Evolutionary conservation across 805 yeast genomes (phyloP).

Genomic region (Myxozyma mucilagina): DNA sequence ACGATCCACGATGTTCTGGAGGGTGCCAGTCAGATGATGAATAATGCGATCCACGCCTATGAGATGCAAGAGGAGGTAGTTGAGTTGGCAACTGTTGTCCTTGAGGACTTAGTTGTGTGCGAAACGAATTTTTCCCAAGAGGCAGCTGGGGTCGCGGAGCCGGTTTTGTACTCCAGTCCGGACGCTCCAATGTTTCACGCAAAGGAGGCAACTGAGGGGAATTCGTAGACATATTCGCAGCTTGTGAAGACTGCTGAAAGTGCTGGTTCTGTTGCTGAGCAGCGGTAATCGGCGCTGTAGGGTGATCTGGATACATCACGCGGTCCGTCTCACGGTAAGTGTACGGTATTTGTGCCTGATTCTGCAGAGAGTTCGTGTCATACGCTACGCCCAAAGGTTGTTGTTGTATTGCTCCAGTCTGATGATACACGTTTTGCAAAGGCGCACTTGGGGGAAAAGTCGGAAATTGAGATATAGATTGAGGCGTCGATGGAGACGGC

Average conservation of each 20-base stretch:
- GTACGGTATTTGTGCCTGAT: no score
- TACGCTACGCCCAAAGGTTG: neutral
- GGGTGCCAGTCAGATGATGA: neutral
- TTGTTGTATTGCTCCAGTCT: neutral
- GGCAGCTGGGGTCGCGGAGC: slow-evolving; percentile 9
- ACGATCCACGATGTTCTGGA: neutral
- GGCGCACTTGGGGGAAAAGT: neutral
- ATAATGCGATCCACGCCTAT: neutral
- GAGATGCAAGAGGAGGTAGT: neutral
- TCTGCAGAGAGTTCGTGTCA: neutral
- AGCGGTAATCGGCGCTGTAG: neutral
- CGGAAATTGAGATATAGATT: neutral
- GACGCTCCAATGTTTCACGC: slow-evolving; percentile 2
- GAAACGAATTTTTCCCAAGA: neutral
- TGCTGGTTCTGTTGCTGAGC: neutral
- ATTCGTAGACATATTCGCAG: neutral
- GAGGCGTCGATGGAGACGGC: neutral
- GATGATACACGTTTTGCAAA: no score
- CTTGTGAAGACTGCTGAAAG: neutral
- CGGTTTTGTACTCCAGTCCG: neutral
- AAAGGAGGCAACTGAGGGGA: slow-evolving; percentile 3
- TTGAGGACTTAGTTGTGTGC: neutral
- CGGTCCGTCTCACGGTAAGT: no score
- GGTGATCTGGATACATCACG: no score
- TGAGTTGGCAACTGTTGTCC: slow-evolving; percentile 1